Percentiles rank a stretch among this genome's conserved stretches.
These are phyloP conservation scores for Penicillium dipodomyicola DNA, from an alignment of 495 filamentous ascomycete species.

Conservation along the genomic window DNA sequence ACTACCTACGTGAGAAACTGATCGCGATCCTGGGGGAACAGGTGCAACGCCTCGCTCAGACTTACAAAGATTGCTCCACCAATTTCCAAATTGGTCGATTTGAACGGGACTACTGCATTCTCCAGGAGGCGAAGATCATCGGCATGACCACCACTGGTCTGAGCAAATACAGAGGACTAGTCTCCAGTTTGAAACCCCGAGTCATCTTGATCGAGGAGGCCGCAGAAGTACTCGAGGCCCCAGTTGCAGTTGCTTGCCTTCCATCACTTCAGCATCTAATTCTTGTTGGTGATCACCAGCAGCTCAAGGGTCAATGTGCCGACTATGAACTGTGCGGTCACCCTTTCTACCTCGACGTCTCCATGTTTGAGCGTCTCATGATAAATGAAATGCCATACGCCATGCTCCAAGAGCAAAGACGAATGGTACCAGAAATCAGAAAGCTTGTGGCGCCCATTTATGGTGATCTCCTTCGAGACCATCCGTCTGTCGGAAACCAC, in stretches of 20 bases:
- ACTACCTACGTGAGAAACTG: conserved; percentile 46
- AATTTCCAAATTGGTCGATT: conserved; percentile 52
- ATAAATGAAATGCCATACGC: conserved; percentile 63
- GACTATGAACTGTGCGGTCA: conserved; percentile 51
- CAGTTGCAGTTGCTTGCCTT: conserved; percentile 61
- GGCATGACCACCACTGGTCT: conserved; percentile 81
- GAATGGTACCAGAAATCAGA: conserved; percentile 74
- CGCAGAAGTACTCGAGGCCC: conserved; percentile 68
- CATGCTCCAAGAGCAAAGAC: conserved; percentile 59
- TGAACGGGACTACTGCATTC: conserved; percentile 52
- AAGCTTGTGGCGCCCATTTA: conserved; percentile 66
- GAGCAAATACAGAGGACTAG: conserved; percentile 77
- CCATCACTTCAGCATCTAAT: conserved; percentile 70
- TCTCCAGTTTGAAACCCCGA: conserved; percentile 67
- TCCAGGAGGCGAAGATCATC: conserved; percentile 57
- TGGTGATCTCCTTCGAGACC: conserved; percentile 57
- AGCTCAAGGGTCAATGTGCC: conserved; percentile 63
- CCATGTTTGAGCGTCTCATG: conserved; percentile 76
- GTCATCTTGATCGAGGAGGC: conserved; percentile 74
- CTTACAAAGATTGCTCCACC: conserved; percentile 42
- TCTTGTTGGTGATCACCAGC: conserved; percentile 73
- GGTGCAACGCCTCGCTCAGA: conserved; percentile 41
- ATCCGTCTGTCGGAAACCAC: conserved; percentile 60
- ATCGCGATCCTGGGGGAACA: conserved; percentile 41
- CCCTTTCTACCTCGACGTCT: conserved; percentile 64